Conservation (phyloP, 768 basidiomycete species). For the Lactarius hengduanensis region DNA sequence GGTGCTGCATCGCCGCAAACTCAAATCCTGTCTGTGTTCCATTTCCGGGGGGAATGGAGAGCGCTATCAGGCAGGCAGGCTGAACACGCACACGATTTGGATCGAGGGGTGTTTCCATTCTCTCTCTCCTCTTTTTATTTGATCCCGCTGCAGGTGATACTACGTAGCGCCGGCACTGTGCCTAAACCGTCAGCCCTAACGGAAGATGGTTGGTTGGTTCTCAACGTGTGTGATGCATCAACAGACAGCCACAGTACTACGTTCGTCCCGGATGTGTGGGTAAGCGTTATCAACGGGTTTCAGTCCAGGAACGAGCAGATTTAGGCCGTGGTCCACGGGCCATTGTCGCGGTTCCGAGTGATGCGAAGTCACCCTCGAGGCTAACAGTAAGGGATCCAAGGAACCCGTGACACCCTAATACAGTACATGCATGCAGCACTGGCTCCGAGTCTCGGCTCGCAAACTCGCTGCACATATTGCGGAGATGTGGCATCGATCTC, state of each 20-base stretch:
- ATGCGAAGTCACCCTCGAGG: constrained; percentile 3
- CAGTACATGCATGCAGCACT: neutral
- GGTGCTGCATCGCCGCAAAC: neutral
- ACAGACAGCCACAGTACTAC: neutral
- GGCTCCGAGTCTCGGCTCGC: neutral
- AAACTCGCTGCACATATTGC: neutral
- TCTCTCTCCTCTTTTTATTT: neutral
- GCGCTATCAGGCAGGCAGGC: neutral
- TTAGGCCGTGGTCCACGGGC: constrained; percentile 9
- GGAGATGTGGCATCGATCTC: constrained; percentile 1
- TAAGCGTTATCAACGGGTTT: constrained; percentile 13
- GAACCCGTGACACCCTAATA: neutral
- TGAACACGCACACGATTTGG: neutral
- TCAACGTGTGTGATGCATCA: neutral
- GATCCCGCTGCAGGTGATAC: constrained; percentile 1
- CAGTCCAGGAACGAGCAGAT: neutral
- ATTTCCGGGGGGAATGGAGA: neutral
- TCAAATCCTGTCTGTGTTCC: neutral
- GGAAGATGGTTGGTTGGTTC: neutral
- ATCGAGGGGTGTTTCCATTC: neutral
- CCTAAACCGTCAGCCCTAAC: neutral
- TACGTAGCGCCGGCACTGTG: neutral
- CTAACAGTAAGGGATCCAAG: neutral
- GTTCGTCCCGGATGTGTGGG: constrained; percentile 11
- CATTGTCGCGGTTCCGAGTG: neutral